Conservation (phyloP, 768 basidiomycete species). For the Amanita exitialis region DNA sequence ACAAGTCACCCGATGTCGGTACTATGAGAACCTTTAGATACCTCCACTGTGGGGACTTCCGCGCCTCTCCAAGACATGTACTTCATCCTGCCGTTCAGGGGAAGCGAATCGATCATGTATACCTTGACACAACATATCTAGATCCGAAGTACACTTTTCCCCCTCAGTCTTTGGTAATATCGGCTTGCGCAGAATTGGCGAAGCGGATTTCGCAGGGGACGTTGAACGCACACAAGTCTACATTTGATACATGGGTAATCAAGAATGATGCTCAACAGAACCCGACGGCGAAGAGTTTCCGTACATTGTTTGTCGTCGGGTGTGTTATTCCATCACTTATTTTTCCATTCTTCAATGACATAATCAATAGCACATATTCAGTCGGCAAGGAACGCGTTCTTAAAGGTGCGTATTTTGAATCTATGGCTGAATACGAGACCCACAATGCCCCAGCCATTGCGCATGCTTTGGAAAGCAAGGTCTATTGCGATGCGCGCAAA, state of each 20-base stretch:
- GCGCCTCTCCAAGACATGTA: slow-evolving; percentile 83
- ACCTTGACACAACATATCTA: slow-evolving; percentile 94
- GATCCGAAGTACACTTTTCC: slow-evolving; percentile 95
- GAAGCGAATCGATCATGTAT: slow-evolving; percentile 78
- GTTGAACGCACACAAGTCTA: slow-evolving; percentile 18
- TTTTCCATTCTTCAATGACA: neutral
- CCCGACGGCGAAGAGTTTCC: slow-evolving; percentile 30
- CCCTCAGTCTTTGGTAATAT: slow-evolving; percentile 88
- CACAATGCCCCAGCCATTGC: slow-evolving; percentile 57
- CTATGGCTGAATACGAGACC: neutral
- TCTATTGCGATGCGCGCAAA: slow-evolving; percentile 87
- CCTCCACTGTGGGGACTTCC: slow-evolving; percentile 91
- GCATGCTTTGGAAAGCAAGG: slow-evolving; percentile 63
- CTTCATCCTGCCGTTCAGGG: slow-evolving; percentile 76
- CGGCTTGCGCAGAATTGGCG: slow-evolving; percentile 84
- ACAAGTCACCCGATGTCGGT: slow-evolving; percentile 64
- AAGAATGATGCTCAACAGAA: slow-evolving; percentile 13
- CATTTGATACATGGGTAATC: slow-evolving; percentile 46
- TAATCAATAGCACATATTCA: slow-evolving; percentile 68
- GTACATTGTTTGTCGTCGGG: slow-evolving; percentile 54
- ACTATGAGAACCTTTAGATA: slow-evolving; percentile 70
- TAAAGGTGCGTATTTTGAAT: slow-evolving; percentile 48
- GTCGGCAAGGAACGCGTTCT: slow-evolving; percentile 98
- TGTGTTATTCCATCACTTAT: slow-evolving; percentile 18
- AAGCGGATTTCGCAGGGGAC: slow-evolving; percentile 40